These are phyloP conservation scores for Sanghuangporus weigelae DNA, from an alignment of 1,284 basidiomycete genomes.

Conservation along the genomic window DNA sequence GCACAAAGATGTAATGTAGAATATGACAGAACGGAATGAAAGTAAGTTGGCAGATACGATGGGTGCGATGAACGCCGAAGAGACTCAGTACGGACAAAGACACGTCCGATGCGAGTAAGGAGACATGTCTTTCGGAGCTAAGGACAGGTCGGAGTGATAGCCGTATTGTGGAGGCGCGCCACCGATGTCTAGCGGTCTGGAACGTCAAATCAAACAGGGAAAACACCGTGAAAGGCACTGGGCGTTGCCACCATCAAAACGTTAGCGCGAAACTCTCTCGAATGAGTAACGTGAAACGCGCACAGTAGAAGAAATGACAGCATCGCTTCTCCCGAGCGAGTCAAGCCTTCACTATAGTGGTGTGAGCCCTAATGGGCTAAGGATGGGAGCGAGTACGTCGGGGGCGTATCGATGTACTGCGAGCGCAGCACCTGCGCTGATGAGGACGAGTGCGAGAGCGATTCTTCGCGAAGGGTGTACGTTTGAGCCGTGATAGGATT, in stretches of 20 bases:
- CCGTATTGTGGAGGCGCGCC: neutral
- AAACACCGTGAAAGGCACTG: neutral
- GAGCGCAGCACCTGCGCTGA: neutral
- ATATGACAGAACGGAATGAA: too few species aligned
- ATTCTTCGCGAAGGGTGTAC: neutral
- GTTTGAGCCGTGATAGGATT: constrained; percentile 3
- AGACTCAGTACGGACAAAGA: too few species aligned
- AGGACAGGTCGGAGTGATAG: too few species aligned
- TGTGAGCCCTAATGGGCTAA: neutral
- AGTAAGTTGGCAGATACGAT: too few species aligned
- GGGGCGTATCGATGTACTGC: neutral
- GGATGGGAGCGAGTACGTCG: neutral
- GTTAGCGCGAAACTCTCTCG: neutral
- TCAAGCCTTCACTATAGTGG: neutral
- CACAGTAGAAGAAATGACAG: neutral
- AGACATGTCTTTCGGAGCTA: too few species aligned
- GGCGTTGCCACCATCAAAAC: neutral
- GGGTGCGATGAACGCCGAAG: too few species aligned
- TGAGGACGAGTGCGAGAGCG: neutral
- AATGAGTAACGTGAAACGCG: neutral
- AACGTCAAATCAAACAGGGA: neutral
- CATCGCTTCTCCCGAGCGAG: neutral
- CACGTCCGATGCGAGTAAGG: too few species aligned
- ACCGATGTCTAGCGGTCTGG: neutral
- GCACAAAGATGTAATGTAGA: too few species aligned